These are phyloP conservation scores for Kuraishia hungarica DNA, from an alignment of 805 yeast species.

Conservation along the genomic window DNA sequence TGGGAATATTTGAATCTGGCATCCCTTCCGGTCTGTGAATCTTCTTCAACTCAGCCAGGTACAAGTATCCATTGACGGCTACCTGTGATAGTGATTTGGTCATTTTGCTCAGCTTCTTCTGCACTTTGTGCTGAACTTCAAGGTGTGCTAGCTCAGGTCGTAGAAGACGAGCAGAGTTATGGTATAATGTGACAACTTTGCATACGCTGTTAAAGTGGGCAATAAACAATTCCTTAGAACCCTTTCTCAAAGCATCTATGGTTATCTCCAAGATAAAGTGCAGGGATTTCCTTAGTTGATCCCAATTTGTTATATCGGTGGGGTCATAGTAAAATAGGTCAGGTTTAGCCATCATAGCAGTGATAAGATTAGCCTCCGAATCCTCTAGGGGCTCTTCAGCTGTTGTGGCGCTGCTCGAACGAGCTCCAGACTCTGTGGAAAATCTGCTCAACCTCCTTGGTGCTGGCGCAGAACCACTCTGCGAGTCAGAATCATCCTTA, in stretches of 20 bases:
- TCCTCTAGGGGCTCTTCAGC: background rate
- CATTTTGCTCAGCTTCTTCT: slow-evolving; percentile 41
- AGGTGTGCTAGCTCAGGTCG: slow-evolving; percentile 41
- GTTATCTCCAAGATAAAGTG: slow-evolving; percentile 38
- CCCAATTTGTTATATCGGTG: slow-evolving; percentile 55
- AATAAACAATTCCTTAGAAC: slow-evolving; percentile 42
- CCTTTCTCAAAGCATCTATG: slow-evolving; percentile 40
- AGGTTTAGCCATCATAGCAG: slow-evolving; percentile 10
- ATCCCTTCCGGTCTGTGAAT: slow-evolving; percentile 3
- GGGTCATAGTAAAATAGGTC: slow-evolving; percentile 50
- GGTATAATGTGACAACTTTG: slow-evolving; percentile 41
- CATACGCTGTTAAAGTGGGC: slow-evolving; percentile 47
- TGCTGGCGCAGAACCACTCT: background rate
- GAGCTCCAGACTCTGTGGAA: background rate
- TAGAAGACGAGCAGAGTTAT: slow-evolving; percentile 45
- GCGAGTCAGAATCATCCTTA: background rate
- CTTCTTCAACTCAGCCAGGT: slow-evolving; percentile 28
- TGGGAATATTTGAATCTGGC: background rate
- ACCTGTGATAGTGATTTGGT: slow-evolving; percentile 52
- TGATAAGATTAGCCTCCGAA: background rate
- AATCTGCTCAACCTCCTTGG: background rate
- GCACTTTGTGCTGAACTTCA: slow-evolving; percentile 36
- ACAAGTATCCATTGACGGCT: slow-evolving; percentile 57
- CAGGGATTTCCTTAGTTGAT: slow-evolving; percentile 39
- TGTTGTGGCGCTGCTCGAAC: background rate